Evolutionary conservation across 2,329 filamentous ascomycete species (phyloP).

Genomic region (Tolypocladium tundrense): DNA sequence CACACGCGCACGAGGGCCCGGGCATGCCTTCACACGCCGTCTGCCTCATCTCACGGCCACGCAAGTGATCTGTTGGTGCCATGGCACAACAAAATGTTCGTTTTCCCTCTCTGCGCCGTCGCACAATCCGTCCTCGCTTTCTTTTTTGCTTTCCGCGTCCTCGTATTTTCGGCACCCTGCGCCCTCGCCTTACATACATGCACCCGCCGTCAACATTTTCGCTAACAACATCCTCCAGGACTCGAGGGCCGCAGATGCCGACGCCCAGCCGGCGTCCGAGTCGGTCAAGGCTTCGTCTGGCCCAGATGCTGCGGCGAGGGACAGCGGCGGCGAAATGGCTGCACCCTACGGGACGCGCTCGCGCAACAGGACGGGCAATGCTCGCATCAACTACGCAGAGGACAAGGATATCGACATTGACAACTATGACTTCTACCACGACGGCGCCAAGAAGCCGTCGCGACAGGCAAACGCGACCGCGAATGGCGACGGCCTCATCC

Average conservation of each 20-base stretch:
- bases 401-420: slow-evolving; percentile 86
- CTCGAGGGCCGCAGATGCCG: slow-evolving; percentile 21
- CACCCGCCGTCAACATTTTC: not conserved
- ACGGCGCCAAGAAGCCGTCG: slow-evolving; percentile 43
- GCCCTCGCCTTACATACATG: slow-evolving; percentile 3
- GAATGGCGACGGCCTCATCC: slow-evolving; percentile 23
- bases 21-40: slow-evolving; percentile 17
- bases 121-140: slow-evolving; percentile 4
- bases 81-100: slow-evolving; percentile 31
- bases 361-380: slow-evolving; percentile 70
- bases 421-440: slow-evolving; percentile 56
- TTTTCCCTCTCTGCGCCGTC: slow-evolving; percentile 1
- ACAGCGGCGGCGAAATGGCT: slow-evolving; percentile 39
- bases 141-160: slow-evolving; percentile 5
- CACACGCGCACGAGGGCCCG: slow-evolving; percentile 7
- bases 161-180: not conserved
- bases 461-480: slow-evolving; percentile 31
- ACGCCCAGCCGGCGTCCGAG: slow-evolving; percentile 21
- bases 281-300: slow-evolving; percentile 38
- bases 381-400: slow-evolving; percentile 91
- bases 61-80: slow-evolving; percentile 23
- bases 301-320: slow-evolving; percentile 37
- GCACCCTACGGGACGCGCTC: slow-evolving; percentile 87
- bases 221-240: slow-evolving; percentile 18
- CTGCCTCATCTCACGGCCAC: slow-evolving; percentile 21